Conservation (phyloP, 1,284 basidiomycete species). For the Schizophyllum amplum region DNA sequence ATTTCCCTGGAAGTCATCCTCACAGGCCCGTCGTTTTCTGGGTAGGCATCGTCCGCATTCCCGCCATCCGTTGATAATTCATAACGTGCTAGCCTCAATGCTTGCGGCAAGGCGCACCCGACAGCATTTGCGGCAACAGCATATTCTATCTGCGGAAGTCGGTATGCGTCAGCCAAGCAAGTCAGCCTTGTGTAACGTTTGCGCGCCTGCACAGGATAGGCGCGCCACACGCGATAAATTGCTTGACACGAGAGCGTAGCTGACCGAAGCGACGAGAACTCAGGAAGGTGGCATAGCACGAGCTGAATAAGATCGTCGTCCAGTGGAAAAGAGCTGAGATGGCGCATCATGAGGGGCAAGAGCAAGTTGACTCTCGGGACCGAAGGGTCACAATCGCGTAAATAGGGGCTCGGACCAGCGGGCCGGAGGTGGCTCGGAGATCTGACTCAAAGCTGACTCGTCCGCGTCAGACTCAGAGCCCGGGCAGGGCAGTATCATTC, state of each 20-base stretch:
- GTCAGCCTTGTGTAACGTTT: no score
- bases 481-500: no score
- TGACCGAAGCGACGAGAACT: neutral
- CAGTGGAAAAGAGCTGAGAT: neutral
- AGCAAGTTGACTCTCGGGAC: no score
- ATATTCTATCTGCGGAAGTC: neutral
- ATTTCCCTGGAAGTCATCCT: neutral
- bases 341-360: neutral
- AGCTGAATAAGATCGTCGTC: neutral
- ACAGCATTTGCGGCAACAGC: neutral
- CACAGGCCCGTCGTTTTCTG: neutral
- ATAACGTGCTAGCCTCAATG: neutral
- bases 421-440: no score
- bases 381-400: no score
- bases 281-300: neutral
- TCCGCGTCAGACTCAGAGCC: no score
- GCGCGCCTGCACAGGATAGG: neutral
- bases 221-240: neutral
- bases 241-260: neutral
- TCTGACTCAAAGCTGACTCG: no score
- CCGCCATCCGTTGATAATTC: neutral
- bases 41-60: neutral
- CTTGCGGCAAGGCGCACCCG: neutral
- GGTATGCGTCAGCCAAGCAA: neutral
- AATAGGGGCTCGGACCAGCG: neutral